phyloP scores from a whole-genome alignment of 169 alveolate species.

The Plasmodium vivax region DNA sequence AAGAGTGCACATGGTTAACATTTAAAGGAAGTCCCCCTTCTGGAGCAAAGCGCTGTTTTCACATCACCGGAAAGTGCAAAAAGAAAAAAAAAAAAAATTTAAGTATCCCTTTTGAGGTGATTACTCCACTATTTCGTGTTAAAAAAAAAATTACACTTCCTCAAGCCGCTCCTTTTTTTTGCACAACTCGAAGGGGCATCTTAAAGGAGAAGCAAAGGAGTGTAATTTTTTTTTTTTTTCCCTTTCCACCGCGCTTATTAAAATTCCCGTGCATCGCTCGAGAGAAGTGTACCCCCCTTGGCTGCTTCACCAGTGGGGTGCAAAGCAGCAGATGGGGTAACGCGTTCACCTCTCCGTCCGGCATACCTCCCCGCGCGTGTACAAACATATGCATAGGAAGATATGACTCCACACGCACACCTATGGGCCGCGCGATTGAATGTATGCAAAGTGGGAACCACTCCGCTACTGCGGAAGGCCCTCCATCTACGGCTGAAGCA shows the following conservation, averaged over 20 bases:
- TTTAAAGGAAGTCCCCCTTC: too few species aligned
- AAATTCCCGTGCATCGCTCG: background rate
- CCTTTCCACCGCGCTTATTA: background rate
- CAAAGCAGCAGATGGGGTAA: background rate
- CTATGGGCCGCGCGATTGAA: slow-evolving; percentile 3
- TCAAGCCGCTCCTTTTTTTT: background rate
- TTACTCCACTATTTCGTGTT: too few species aligned
- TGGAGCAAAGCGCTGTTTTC: too few species aligned
- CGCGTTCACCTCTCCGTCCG: background rate
- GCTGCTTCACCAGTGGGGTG: background rate
- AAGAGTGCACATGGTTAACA: too few species aligned
- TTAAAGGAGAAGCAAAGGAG: background rate
- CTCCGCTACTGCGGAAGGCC: background rate
- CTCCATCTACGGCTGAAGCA: background rate
- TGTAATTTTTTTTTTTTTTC: background rate
- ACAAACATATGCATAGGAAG: background rate
- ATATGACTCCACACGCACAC: background rate
- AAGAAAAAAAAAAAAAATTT: background rate
- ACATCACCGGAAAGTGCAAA: too few species aligned
- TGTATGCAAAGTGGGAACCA: background rate
- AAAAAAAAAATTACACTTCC: too few species aligned
- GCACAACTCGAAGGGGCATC: background rate
- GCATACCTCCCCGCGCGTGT: background rate
- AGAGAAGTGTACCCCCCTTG: background rate
- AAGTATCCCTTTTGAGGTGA: too few species aligned